Conservation (phyloP, 2,329 filamentous ascomycete species). For the Fonsecaea nubica region DNA sequence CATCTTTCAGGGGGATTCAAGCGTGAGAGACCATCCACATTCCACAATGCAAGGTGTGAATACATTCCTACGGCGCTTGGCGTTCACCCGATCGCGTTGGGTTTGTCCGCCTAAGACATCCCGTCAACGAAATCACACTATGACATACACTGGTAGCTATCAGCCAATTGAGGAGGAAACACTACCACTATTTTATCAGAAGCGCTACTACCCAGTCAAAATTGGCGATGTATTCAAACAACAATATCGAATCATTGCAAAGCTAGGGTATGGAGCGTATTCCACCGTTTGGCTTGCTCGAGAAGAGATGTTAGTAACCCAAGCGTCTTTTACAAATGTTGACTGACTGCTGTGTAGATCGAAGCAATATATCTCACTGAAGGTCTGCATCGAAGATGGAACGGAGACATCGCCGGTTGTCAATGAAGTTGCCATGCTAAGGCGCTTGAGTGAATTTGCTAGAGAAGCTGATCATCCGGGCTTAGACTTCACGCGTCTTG, state of each 20-base stretch:
- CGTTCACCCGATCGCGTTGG: constrained; percentile 12
- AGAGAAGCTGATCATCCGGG: constrained; percentile 6
- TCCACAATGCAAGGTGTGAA: too few species aligned
- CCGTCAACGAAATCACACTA: constrained; percentile 5
- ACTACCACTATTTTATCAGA: constrained; percentile 33
- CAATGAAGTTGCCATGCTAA: constrained; percentile 41
- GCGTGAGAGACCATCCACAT: too few species aligned
- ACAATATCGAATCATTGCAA: constrained; percentile 47
- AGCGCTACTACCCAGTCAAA: constrained; percentile 39
- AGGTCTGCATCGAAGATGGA: constrained; percentile 37
- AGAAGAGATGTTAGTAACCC: constrained; percentile 35
- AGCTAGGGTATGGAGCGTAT: constrained; percentile 45
- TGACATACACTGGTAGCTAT: background rate
- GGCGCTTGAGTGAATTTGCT: constrained; percentile 32
- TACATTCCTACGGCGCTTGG: background rate
- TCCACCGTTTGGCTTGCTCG: constrained; percentile 49
- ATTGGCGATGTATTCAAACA: constrained; percentile 39
- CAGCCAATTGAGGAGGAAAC: constrained; percentile 29
- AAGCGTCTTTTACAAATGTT: constrained; percentile 15
- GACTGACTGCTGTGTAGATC: constrained; percentile 16
- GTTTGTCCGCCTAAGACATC: background rate
- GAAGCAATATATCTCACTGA: constrained; percentile 37
- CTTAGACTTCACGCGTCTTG: background rate
- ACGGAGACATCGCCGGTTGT: constrained; percentile 31
- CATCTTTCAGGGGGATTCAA: too few species aligned